Percentiles rank a stretch among this genome's conserved stretches.
phyloP scores from a whole-genome alignment of 768 basidiomycete species.

The Mycena maculata region DNA sequence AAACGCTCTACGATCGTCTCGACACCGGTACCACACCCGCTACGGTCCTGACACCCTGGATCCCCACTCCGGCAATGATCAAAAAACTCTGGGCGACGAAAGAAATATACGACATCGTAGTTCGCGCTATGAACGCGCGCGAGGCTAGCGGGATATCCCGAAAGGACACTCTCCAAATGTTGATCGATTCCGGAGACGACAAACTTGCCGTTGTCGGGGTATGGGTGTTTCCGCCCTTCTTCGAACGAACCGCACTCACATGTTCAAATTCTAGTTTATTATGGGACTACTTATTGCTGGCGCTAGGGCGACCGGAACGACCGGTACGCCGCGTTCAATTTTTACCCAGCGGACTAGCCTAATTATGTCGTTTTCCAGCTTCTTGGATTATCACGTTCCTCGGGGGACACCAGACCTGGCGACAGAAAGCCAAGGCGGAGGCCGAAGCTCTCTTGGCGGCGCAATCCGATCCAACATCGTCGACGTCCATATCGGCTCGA shows the following conservation, averaged over 20 bases:
- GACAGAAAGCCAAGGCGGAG: slow-evolving; percentile 68
- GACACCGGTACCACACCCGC: slow-evolving; percentile 79
- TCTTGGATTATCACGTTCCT: slow-evolving; percentile 83
- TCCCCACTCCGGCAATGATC: slow-evolving; percentile 79
- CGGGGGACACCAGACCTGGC: slow-evolving; percentile 75
- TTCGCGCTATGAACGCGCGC: slow-evolving; percentile 65
- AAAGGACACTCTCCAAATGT: slow-evolving; percentile 80
- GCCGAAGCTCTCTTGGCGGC: slow-evolving; percentile 63
- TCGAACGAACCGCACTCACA: slow-evolving; percentile 28
- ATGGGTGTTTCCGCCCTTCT: slow-evolving; percentile 40
- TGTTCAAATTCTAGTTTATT: slow-evolving; percentile 65
- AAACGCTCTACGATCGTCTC: slow-evolving; percentile 72
- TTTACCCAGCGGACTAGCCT: neutral
- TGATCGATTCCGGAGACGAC: slow-evolving; percentile 78
- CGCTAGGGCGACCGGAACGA: slow-evolving; percentile 83
- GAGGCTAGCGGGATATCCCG: slow-evolving; percentile 65
- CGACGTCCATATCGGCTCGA: slow-evolving; percentile 54
- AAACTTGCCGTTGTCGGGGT: slow-evolving; percentile 77
- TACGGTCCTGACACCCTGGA: slow-evolving; percentile 80
- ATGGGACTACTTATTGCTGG: slow-evolving; percentile 86
- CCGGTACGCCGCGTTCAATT: slow-evolving; percentile 52
- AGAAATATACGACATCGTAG: slow-evolving; percentile 78
- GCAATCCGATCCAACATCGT: slow-evolving; percentile 48
- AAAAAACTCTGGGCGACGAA: slow-evolving; percentile 79
- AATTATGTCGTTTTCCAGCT: slow-evolving; percentile 49